A percentile compares a stretch with the other conserved stretches of the same genome.
These are phyloP conservation scores for Kalanchoe fedtschenkoi DNA, from an alignment of 164 flowering plant species.

Conservation along the genomic window DNA sequence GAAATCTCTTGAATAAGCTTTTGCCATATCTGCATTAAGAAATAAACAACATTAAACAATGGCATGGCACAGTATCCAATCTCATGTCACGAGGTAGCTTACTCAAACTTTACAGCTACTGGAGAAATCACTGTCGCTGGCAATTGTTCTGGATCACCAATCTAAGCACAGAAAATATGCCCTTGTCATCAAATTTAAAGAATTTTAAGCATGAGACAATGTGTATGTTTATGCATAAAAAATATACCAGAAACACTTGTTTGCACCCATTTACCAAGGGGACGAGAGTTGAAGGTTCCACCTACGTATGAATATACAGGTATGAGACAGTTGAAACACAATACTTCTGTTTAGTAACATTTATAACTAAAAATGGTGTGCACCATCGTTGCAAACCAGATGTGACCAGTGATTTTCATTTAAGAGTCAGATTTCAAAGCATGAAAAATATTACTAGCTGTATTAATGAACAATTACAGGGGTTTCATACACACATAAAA, in stretches of 20 bases:
- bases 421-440: neutral
- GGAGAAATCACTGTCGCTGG: slow-evolving; percentile 95
- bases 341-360: neutral
- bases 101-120: slow-evolving; percentile 68
- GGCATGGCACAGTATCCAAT: neutral
- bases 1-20: slow-evolving; percentile 87
- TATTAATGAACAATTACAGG: neutral
- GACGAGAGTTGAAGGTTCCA: slow-evolving; percentile 89
- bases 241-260: slow-evolving; percentile 81
- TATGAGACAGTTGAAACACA: neutral
- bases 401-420: neutral
- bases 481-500: neutral
- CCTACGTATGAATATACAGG: slow-evolving; percentile 30
- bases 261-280: slow-evolving; percentile 91
- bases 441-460: neutral
- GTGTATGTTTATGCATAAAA: neutral
- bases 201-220: neutral
- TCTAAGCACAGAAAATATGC: slow-evolving; percentile 23
- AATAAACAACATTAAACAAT: neutral
- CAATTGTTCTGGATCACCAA: slow-evolving; percentile 92
- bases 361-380: neutral
- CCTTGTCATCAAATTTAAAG: neutral
- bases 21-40: slow-evolving; percentile 50
- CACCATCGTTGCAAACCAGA: neutral
- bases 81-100: slow-evolving; percentile 10